These are phyloP conservation scores for Plenodomus lindquistii DNA, from an alignment of 2,329 filamentous ascomycete species.

Conservation along the genomic window DNA sequence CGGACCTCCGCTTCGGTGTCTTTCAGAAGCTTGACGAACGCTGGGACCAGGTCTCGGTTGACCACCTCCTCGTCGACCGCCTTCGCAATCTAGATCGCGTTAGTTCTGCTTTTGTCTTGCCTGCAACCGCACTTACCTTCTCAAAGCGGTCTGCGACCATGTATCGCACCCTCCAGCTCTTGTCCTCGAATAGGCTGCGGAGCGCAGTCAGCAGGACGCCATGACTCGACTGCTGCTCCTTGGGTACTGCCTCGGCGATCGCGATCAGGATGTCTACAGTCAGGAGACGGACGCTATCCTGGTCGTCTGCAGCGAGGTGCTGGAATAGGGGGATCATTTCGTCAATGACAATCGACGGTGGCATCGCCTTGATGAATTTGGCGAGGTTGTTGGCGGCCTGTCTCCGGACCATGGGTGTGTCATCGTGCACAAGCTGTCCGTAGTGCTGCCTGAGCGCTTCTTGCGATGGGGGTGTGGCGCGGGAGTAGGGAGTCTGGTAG, in stretches of 20 bases:
- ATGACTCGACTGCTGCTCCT: conserved; percentile 96
- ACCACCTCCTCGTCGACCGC: conserved; percentile 97
- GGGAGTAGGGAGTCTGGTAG: conserved; percentile 90
- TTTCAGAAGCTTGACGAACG: conserved; percentile 96
- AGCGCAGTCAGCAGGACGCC: conserved; percentile 89
- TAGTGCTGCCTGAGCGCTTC: conserved; percentile 92
- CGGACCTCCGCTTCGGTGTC: conserved; percentile 97
- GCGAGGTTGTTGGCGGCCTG: conserved; percentile 95
- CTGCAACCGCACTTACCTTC: conserved; percentile 63
- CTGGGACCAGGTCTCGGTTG: conserved; percentile 87
- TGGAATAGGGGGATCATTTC: conserved; percentile 99
- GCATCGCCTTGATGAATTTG: conserved; percentile 98
- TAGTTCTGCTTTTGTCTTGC: conserved; percentile 28
- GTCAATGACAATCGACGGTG: conserved; percentile 85
- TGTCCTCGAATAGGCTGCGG: conserved; percentile 94
- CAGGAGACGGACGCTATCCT: conserved; percentile 93
- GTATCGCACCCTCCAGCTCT: conserved; percentile 98
- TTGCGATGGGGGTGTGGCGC: conserved; percentile 84
- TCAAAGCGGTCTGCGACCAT: conserved; percentile 99
- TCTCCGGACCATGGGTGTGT: conserved; percentile 98
- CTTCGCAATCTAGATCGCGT: conserved; percentile 77
- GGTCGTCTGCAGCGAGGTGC: conserved; percentile 92
- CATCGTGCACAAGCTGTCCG: conserved; percentile 90
- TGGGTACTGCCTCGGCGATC: conserved; percentile 94
- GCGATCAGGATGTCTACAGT: conserved; percentile 96